These are phyloP conservation scores for Sisymbrium irio DNA, from an alignment of 345 rosid genomes.

Conservation along the genomic window DNA sequence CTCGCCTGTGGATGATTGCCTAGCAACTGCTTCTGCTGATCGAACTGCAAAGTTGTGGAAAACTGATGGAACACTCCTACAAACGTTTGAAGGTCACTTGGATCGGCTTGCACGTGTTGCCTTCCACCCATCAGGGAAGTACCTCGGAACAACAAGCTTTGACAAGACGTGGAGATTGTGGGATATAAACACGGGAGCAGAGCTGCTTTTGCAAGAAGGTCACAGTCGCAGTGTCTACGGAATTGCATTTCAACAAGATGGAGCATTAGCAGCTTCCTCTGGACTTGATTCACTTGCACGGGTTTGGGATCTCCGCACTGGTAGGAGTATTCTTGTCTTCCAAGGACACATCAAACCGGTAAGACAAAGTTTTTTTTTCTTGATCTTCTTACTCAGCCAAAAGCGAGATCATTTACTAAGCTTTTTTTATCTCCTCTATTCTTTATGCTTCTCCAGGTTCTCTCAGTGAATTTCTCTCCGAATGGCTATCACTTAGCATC, in stretches of 20 bases:
- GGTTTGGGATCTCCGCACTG: constrained; percentile 98
- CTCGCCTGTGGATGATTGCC: constrained; percentile 61
- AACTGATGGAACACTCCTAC: constrained; percentile 72
- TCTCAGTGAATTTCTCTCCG: constrained; percentile 83
- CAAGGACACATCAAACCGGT: constrained; percentile 98
- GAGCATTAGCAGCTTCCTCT: constrained; percentile 86
- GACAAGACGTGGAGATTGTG: constrained; percentile 99
- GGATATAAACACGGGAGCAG: constrained; percentile 79
- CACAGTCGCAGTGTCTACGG: constrained; percentile 93
- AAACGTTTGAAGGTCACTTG: constrained; percentile 80
- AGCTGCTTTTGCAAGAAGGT: constrained; percentile 95
- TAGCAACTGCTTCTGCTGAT: constrained; percentile 98
- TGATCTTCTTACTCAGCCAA: not conserved
- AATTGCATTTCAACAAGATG: constrained; percentile 89
- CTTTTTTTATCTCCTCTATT: constrained; percentile 1
- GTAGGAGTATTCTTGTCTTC: constrained; percentile 79
- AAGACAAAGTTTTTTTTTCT: constrained; percentile 17
- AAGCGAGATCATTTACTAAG: not conserved
- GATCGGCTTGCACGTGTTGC: constrained; percentile 91
- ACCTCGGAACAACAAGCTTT: constrained; percentile 87
- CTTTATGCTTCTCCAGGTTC: constrained; percentile 53
- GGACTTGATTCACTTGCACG: constrained; percentile 89
- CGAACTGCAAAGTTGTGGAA: constrained; percentile 91
- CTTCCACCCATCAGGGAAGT: constrained; percentile 95
- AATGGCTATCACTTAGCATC: constrained; percentile 96